phyloP scores from a whole-genome alignment of 2,329 filamentous ascomycete species.

The Epichloe festucae region DNA sequence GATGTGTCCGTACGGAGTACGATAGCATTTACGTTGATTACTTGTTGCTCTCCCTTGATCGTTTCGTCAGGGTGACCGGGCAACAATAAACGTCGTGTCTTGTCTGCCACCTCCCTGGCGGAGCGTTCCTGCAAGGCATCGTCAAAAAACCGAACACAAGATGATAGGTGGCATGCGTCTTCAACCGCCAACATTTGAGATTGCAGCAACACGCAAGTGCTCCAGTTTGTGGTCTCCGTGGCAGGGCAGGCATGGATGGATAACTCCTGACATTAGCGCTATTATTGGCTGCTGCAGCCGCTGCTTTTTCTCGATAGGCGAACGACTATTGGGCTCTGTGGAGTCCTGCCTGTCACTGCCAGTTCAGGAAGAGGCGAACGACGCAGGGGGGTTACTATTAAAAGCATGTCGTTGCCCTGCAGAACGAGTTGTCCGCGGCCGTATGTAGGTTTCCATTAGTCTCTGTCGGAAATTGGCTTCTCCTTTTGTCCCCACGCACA shows the following conservation, averaged over 20 bases:
- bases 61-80: not conserved
- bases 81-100: not conserved
- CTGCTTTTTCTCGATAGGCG: not conserved
- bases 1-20: not conserved
- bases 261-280: not conserved
- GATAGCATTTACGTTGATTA: not conserved
- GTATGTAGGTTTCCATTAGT: not conserved
- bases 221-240: not conserved
- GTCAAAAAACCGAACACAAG: not conserved
- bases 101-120: not conserved
- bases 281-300: not conserved
- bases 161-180: not conserved
- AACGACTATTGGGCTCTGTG: too few relatives aligned
- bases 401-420: not conserved
- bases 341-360: too few relatives aligned
- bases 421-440: not conserved
- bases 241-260: not conserved
- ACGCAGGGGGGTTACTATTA: too few relatives aligned
- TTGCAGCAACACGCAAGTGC: not conserved
- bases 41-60: not conserved
- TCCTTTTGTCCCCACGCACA: not conserved
- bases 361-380: too few relatives aligned
- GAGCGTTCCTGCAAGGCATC: not conserved
- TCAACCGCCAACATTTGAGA: not conserved
- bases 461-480: conserved; percentile 3